Base-by-base conservation (phyloP, 805 yeast species). In the Kodamaea leandrae region DNA sequence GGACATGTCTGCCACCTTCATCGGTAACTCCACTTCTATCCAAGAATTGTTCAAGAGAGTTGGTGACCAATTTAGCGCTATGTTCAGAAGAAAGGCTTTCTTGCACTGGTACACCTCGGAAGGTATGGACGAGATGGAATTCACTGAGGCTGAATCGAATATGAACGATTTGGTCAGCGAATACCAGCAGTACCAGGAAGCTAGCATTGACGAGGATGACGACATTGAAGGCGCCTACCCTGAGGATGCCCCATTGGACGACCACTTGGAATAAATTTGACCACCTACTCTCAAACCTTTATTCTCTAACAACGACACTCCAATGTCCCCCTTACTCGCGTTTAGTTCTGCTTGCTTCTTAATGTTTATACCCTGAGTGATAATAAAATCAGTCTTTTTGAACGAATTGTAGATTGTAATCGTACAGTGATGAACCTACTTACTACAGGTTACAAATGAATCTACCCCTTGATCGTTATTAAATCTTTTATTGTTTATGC, bases 81-180 rank as follows among this genome's bases (percentile, higher is more conserved):
- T 89, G 96, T 89, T 85, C 69, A 79, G 86, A 63, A 86, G 93
- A 72, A 85, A 83, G 66, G 96, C 96, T 49, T 89, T 89, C 80
- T 82, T 89, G 70, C 96, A 89, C 68, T 89, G 96, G 96, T 89
- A 87, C 70, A 86, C 93, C 7, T 77, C 83, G 53, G 96, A 89
- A 68, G 96, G 96, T 72, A 89, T 89, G 96, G 96, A 89, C 60
- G 95, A 84, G 70, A 76, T 82, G 74, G 96, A 89, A 71, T 89
- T 89, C 66, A 79, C 88, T 44, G 96, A 89, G 72, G 96, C 96
- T 40, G 95, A 87, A 70, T 82, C 91, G 41, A 86, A 89, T 63
- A 80, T 89, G 89, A 78, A 77, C 53, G 96, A 89, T 67, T 74
- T 89, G 60, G 89, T 88, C 42, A 78, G 82, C 58, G 96, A 89